These are phyloP conservation scores for Cephaloascus albidus DNA, from an alignment of 805 yeast species.

Conservation along the genomic window DNA sequence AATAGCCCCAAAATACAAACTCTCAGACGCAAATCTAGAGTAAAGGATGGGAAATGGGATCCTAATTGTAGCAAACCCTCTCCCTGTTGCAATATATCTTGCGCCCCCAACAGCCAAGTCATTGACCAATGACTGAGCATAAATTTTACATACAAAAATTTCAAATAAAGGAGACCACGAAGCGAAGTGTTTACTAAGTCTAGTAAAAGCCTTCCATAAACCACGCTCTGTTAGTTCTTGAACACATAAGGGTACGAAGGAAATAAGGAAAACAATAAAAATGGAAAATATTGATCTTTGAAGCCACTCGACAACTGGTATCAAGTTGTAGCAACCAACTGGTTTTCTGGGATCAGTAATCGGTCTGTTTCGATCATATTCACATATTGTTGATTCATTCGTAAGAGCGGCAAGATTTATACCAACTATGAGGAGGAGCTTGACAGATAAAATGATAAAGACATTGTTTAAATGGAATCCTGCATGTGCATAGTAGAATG, in stretches of 20 bases:
- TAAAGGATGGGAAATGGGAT: constrained; percentile 57
- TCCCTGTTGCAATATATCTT: constrained; percentile 71
- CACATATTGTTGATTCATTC: constrained; percentile 52
- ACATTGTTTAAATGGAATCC: constrained; percentile 79
- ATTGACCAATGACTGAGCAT: constrained; percentile 58
- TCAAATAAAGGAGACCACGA: constrained; percentile 75
- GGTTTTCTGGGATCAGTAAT: constrained; percentile 57
- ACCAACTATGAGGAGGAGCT: constrained; percentile 48
- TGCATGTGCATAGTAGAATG: constrained; percentile 80
- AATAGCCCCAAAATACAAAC: constrained; percentile 54
- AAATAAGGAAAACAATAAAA: constrained; percentile 62
- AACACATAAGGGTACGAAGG: constrained; percentile 66
- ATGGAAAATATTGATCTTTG: constrained; percentile 66
- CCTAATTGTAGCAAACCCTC: constrained; percentile 74
- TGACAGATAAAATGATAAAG: constrained; percentile 60
- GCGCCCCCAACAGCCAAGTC: constrained; percentile 77
- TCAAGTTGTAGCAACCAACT: constrained; percentile 59
- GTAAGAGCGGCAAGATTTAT: constrained; percentile 58
- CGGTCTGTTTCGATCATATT: constrained; percentile 47
- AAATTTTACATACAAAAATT: constrained; percentile 69
- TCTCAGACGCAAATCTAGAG: constrained; percentile 59
- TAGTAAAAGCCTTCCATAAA: constrained; percentile 53
- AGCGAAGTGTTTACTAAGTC: constrained; percentile 56
- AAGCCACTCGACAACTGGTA: constrained; percentile 69
- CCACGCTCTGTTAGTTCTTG: constrained; percentile 77